Evolutionary conservation across 2,329 filamentous ascomycete species (phyloP).

Genomic region (Botrytis sinoallii): DNA sequence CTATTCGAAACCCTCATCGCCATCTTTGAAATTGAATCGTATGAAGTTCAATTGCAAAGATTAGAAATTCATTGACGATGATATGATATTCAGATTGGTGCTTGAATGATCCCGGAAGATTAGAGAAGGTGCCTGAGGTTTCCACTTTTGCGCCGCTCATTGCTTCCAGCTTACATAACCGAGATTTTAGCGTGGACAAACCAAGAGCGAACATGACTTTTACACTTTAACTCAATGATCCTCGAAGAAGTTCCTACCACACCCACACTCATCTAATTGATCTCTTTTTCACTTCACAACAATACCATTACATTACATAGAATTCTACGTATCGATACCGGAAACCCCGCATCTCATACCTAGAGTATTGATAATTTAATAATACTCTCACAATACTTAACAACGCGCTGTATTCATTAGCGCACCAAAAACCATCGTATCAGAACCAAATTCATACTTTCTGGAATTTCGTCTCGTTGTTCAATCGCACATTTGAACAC

Average conservation of each 20-base stretch:
- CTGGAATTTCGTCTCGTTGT: not conserved
- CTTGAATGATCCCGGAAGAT: not conserved
- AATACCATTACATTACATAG: constrained; percentile 8
- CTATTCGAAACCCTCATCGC: constrained; percentile 58
- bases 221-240: not conserved
- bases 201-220: constrained; percentile 16
- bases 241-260: constrained; percentile 17
- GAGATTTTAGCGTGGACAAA: constrained; percentile 8
- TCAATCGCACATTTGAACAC: constrained; percentile 3
- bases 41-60: constrained; percentile 36
- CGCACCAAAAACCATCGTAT: constrained; percentile 12
- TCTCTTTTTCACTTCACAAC: constrained; percentile 9
- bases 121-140: not conserved
- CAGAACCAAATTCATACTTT: constrained; percentile 2
- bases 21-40: constrained; percentile 46
- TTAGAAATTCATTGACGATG: constrained; percentile 20
- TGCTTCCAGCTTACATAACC: constrained; percentile 11
- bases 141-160: not conserved
- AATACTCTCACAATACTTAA: constrained; percentile 1
- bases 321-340: constrained; percentile 14
- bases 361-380: constrained; percentile 14
- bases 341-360: not conserved
- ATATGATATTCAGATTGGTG: constrained; percentile 18
- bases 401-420: constrained; percentile 12
- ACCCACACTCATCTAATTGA: constrained; percentile 16